These are phyloP conservation scores for Huiozyma sinensis DNA, from an alignment of 805 yeast genomes.

Conservation along the genomic window DNA sequence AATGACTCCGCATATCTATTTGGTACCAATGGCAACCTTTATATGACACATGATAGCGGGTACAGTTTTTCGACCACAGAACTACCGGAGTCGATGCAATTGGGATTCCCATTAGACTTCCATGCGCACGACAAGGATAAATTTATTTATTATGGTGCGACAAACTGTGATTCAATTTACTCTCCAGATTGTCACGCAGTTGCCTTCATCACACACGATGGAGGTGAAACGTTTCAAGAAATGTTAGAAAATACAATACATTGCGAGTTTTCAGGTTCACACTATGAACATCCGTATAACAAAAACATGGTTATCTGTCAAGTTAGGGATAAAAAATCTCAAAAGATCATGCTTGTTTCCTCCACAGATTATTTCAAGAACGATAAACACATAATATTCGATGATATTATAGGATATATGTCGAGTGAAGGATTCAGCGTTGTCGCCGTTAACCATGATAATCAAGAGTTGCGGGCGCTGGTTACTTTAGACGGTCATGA, in stretches of 20 bases:
- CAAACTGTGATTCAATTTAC: constrained; percentile 40
- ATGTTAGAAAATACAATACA: constrained; percentile 41
- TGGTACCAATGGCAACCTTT: constrained; percentile 40
- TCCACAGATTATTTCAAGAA: constrained; percentile 43
- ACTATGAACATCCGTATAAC: constrained; percentile 35
- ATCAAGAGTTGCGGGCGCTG: constrained; percentile 48
- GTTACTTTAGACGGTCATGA: constrained; percentile 69
- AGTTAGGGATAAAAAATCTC: constrained; percentile 29
- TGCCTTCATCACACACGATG: constrained; percentile 55
- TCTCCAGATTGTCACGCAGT: constrained; percentile 43
- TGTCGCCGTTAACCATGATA: constrained; percentile 50
- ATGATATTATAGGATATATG: constrained; percentile 62
- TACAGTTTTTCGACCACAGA: constrained; percentile 36
- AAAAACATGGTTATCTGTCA: constrained; percentile 58
- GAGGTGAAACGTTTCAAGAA: constrained; percentile 51
- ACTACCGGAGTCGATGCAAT: constrained; percentile 41
- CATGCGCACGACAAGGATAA: constrained; percentile 44
- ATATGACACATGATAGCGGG: constrained; percentile 61
- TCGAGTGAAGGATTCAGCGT: constrained; percentile 59
- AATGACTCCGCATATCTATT: constrained; percentile 28
- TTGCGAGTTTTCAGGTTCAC: constrained; percentile 60
- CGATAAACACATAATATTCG: constrained; percentile 35
- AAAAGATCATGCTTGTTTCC: constrained; percentile 31
- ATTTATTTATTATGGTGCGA: constrained; percentile 61
- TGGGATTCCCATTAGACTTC: constrained; percentile 43